Percentiles rank a stretch among this genome's conserved stretches.
Conservation (phyloP, 139 green algal genomes). For the Tetraselmis chui region DNA sequence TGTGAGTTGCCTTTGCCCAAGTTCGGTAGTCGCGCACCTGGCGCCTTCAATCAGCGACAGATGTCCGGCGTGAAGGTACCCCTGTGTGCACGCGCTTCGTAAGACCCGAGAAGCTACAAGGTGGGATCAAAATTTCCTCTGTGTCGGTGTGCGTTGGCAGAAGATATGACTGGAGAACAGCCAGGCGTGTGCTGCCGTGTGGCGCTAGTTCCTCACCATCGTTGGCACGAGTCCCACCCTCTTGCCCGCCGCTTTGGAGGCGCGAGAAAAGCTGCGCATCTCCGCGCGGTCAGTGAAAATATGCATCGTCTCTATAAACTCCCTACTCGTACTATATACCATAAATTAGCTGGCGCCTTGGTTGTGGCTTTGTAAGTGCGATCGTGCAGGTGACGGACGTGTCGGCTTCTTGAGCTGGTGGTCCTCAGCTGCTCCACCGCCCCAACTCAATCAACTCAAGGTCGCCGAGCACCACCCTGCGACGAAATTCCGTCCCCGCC, state of each 20-base stretch:
- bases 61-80: constrained; percentile 91
- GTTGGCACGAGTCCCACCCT: constrained; percentile 88
- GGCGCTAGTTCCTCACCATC: no score
- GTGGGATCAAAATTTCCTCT: background rate
- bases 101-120: background rate
- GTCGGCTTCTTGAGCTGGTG: no score
- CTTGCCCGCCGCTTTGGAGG: constrained; percentile 47
- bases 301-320: background rate
- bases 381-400: no score
- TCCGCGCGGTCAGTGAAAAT: constrained; percentile 38
- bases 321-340: no score
- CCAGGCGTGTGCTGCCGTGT: no score
- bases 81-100: constrained; percentile 59
- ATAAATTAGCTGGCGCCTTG: no score
- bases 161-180: background rate
- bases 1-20: background rate
- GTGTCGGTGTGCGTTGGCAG: background rate
- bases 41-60: constrained; percentile 74
- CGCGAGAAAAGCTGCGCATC: constrained; percentile 68
- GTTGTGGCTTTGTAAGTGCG: no score
- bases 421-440: no score
- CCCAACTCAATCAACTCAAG: no score
- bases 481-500: no score
- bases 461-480: no score
- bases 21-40: constrained; percentile 26